A percentile compares a stretch with the other conserved stretches of the same genome.
Conservation (phyloP, 2,329 filamentous ascomycete species). For the Colletotrichum zoysiae region DNA sequence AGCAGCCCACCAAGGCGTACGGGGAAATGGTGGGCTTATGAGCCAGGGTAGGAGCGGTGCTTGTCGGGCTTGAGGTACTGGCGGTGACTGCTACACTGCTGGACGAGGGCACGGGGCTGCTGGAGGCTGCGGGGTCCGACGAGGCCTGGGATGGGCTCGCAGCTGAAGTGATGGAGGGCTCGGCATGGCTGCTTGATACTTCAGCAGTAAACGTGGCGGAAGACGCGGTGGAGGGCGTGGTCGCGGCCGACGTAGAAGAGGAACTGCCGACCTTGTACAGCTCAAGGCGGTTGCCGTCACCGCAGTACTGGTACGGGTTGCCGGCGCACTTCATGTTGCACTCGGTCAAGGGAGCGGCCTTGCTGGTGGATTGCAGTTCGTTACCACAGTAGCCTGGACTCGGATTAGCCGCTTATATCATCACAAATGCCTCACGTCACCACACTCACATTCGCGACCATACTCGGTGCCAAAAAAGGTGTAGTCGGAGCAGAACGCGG, state of each 20-base stretch:
- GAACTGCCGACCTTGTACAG: conserved; percentile 49
- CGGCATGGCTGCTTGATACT: background rate
- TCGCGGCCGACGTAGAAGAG: conserved; percentile 14
- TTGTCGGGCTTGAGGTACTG: conserved; percentile 39
- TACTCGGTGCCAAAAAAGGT: conserved; percentile 56
- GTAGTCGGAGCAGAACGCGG: conserved; percentile 51
- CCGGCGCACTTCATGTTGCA: conserved; percentile 56
- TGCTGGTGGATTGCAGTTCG: conserved; percentile 50
- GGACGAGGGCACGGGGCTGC: conserved; percentile 7
- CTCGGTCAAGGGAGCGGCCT: conserved; percentile 48
- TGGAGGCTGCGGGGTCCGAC: background rate
- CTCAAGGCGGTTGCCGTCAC: conserved; percentile 53
- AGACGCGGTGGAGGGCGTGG: conserved; percentile 15
- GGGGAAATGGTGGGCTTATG: conserved; percentile 49
- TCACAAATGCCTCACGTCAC: background rate
- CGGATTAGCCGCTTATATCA: background rate
- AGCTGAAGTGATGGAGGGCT: background rate
- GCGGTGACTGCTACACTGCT: conserved; percentile 22
- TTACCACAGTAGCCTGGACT: conserved; percentile 55
- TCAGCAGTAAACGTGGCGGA: background rate
- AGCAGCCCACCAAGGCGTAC: conserved; percentile 56
- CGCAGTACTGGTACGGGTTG: conserved; percentile 54
- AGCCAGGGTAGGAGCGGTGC: conserved; percentile 37
- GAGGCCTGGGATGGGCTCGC: background rate
- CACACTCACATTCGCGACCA: conserved; percentile 52